phyloP scores from a whole-genome alignment of 306 rosid species.

The Lathyrus tuberosus region DNA sequence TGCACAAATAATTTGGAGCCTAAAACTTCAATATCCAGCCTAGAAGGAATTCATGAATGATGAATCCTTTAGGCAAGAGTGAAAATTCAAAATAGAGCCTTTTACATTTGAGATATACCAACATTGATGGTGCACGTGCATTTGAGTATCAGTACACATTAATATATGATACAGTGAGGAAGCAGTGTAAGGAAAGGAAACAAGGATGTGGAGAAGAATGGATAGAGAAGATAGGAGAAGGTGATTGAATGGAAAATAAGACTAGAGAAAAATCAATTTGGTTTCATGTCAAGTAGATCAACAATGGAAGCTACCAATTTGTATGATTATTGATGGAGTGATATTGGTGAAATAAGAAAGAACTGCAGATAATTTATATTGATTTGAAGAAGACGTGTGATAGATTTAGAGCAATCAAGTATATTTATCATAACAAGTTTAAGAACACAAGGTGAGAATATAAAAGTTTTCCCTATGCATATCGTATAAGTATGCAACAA shows the following conservation, averaged over 20 bases:
- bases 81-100: constrained; percentile 1
- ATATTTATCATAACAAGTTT: neutral
- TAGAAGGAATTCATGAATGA: constrained; percentile 5
- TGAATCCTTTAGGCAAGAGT: neutral
- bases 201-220: neutral
- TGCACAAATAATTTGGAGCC: too few relatives aligned
- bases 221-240: neutral
- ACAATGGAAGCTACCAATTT: neutral
- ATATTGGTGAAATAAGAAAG: neutral
- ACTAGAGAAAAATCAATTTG: neutral
- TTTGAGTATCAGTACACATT: neutral
- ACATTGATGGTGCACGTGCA: neutral
- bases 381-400: neutral
- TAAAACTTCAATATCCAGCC: too few relatives aligned
- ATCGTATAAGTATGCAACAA: neutral
- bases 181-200: constrained; percentile 10
- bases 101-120: neutral
- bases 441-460: neutral
- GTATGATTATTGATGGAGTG: neutral
- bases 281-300: neutral
- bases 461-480: neutral
- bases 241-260: neutral
- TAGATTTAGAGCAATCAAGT: neutral
- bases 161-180: neutral
- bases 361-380: neutral